Base-by-base conservation (phyloP, 176 grass and related monocot species). In the Rhynchospora pubera region DNA sequence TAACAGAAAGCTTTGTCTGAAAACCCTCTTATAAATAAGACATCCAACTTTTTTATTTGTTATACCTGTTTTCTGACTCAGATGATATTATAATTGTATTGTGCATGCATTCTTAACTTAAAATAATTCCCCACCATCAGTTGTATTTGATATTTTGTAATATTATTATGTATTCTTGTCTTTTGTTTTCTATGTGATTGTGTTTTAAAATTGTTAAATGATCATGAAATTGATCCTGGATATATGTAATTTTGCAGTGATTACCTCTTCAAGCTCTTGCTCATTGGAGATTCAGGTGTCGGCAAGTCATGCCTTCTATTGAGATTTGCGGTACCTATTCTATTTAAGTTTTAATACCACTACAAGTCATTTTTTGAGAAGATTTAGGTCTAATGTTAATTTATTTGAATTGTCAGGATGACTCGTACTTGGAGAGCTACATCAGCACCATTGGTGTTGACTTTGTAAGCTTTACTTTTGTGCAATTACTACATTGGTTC, bases 401-500 rank as follows among this genome's bases (percentile, higher is more conserved):
- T 9, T 32, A 56, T 79, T 7, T 90, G 16, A 16, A 24, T 90
- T 69, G 57, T 72, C 73, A 94, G 93, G 93, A 94, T 65, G 88
- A 94, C 44, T 94, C 93, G 1, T 94, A 94, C 82, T 59, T 94
- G 90, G 90, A 94, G 69, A 94, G 93, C 59, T 94, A 94, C 62
- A 94, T 94, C 78, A 94, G 90, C 72, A 94, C 93, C 30, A 94
- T 94, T 61, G 93, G 93, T 71, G 93, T 94, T 87, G 93, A 94
- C 79, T 92, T 94, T 64, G 90, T 94, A 90, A 85, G 92, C 55
- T 11, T 60, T 79, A 62, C 34, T 53, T 45, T 57, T 63, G 23
- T 79, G 19, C 72, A 18, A 56, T 56, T 77, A 6, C 23, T 77
- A 77, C 53, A 55, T 84, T 12, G 50, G 46, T 82, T 55, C 58